Conservation (phyloP, 139 green algal genomes). For the Astrephomene gubernaculifera region DNA sequence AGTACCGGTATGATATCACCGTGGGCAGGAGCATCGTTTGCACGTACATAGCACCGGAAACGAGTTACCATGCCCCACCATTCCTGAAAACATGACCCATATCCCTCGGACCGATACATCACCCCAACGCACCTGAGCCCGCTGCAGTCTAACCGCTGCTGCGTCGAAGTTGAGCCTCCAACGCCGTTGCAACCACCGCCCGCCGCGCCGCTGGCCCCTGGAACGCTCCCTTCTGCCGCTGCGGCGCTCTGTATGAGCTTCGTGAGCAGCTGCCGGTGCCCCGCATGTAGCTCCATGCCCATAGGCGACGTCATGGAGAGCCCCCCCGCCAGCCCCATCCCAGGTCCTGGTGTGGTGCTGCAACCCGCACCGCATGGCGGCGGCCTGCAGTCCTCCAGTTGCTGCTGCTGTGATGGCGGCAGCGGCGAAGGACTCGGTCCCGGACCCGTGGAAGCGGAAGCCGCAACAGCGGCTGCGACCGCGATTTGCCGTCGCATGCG, state of each 20-base stretch:
- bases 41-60: too few relatives aligned
- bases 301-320: neutral
- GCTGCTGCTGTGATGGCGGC: neutral
- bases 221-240: neutral
- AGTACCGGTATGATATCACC: too few relatives aligned
- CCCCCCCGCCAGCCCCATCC: neutral
- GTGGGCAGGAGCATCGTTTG: too few relatives aligned
- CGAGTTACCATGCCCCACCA: too few relatives aligned
- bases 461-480: conserved; percentile 14
- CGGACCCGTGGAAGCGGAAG: neutral
- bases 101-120: too few relatives aligned
- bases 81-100: too few relatives aligned
- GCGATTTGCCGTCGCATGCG: conserved; percentile 15
- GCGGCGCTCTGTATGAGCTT: conserved; percentile 36
- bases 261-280: conserved; percentile 40
- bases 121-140: neutral
- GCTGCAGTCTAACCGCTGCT: neutral
- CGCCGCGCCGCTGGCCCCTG: neutral
- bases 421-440: neutral
- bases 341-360: neutral
- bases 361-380: neutral
- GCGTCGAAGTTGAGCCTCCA: too few relatives aligned
- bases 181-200: neutral
- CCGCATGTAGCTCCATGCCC: conserved; percentile 30
- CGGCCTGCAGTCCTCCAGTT: neutral